A percentile compares a stretch with the other conserved stretches of the same genome.
Evolutionary conservation across 1,284 basidiomycete genomes (phyloP).

Genomic region (Polyporus tsugae): DNA sequence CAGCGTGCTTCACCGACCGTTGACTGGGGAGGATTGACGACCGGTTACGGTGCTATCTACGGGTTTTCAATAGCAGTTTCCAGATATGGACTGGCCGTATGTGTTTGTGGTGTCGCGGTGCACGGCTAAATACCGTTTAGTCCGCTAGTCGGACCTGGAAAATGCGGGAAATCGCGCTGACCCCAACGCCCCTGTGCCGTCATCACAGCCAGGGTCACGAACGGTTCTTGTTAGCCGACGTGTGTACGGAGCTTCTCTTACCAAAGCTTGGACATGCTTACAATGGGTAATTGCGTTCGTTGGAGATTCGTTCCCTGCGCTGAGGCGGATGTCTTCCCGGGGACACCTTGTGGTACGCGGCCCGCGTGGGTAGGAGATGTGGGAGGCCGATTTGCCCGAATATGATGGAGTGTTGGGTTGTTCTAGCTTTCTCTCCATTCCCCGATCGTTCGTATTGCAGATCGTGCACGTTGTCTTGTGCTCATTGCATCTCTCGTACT

Average conservation of each 20-base stretch:
- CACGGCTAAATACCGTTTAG: not conserved
- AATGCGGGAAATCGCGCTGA: not conserved
- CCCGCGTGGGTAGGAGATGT: not conserved
- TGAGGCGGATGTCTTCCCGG: not conserved
- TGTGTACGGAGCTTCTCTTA: not conserved
- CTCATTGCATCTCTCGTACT: not conserved
- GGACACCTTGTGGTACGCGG: not conserved
- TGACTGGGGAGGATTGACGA: not conserved
- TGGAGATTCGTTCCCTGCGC: not conserved
- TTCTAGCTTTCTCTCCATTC: constrained; percentile 6
- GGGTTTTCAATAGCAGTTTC: not conserved
- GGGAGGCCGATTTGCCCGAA: constrained; percentile 4
- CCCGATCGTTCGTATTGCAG: constrained; percentile 3
- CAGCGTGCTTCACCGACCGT: not conserved
- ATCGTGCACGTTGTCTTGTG: not conserved
- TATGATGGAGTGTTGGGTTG: not conserved
- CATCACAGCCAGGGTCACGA: not conserved
- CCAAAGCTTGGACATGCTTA: not conserved
- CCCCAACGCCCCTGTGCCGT: constrained; percentile 1
- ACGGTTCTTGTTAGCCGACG: constrained; percentile 3
- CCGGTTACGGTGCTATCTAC: not conserved
- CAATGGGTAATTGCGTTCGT: not conserved
- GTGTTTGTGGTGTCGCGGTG: not conserved
- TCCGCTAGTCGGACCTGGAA: constrained; percentile 8
- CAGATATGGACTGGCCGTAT: constrained; percentile 5